Evolutionary conservation across 352 stramenopile genomes (phyloP), one percentile per base, ranked within the genome.

Genomic region (Globisporangium acanthophoron): DNA sequence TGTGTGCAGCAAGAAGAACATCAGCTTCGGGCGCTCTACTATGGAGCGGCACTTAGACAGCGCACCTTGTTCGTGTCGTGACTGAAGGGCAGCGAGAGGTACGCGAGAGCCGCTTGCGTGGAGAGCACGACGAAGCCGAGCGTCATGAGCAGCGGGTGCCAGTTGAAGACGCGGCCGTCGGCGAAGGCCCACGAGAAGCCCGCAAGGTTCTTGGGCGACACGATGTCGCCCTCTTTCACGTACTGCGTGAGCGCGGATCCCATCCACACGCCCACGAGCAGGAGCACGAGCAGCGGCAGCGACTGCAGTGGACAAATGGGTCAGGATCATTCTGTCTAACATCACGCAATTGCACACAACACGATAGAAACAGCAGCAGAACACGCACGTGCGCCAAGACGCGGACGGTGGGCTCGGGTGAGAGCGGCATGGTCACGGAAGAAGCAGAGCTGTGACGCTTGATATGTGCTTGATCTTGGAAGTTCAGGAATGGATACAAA

Each of bases 101-200:
- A 92, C 46, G 59, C 76, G 20, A 92, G 63, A 33, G 78, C 78
- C 6, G 82, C 76, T 52, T 90, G 71, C 12, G 73, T 76, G 8
- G 76, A 88, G 73, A 79, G 93, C 39, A 94, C 84, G 49, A 94
- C 65, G 39, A 96, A 85, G 37, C 85, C 86, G 47, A 93, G 71
- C 46, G 74, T 85, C 86, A 94, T 94, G 71, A 96, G 72, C 52
- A 92, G 52, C 50, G 86, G 86, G 65, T 96, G 86, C 85, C 86
- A 96, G 55, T 92, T 92, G 67, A 96, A 96, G 49, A 96, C 82
- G 29, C 62, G 69, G 13, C 57, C 70, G 56, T 92, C 80, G 24
- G 71, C 74, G 31, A 73, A 60, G 40, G 50, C 70, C 79, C 81
- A 92, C 16, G 80, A 80, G 61, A 92, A 96, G 5, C 86, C 86